Evolutionary conservation across 2,329 filamentous ascomycete species (phyloP).

Genomic region (Aspergillus sergii): DNA sequence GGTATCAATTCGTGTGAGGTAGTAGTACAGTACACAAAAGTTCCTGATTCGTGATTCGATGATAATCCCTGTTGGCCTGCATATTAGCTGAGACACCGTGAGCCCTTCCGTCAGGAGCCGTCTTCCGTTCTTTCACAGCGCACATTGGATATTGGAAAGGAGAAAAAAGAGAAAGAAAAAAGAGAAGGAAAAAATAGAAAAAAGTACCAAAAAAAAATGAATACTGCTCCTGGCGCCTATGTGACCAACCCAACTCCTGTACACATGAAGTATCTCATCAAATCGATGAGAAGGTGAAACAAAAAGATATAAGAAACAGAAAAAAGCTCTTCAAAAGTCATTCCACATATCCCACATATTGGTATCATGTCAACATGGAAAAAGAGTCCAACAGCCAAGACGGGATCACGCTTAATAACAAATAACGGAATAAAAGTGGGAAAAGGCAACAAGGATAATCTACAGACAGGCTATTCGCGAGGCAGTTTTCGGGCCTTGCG

Average conservation of each 20-base stretch:
- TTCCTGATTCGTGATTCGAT: conserved; percentile 6
- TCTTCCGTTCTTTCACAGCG: background rate
- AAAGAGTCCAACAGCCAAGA: conserved; percentile 13
- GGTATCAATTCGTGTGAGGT: conserved; percentile 24
- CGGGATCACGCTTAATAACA: conserved; percentile 14
- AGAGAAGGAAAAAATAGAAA: background rate
- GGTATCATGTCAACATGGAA: conserved; percentile 30
- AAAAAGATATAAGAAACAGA: conserved; percentile 8
- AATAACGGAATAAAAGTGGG: conserved; percentile 1
- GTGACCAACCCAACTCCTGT: conserved; percentile 11
- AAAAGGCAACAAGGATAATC: background rate
- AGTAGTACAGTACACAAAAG: conserved; percentile 14
- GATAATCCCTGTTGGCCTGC: conserved; percentile 5
- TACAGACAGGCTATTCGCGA: conserved; percentile 9
- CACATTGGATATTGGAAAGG: background rate
- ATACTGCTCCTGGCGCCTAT: conserved; percentile 10
- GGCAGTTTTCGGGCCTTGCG: conserved; percentile 31
- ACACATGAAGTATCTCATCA: conserved; percentile 7
- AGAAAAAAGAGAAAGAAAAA: background rate
- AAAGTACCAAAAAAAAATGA: background rate
- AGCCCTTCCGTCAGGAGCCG: background rate
- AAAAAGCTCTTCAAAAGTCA: conserved; percentile 18
- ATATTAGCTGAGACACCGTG: background rate
- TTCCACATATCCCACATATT: conserved; percentile 29
- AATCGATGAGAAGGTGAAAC: conserved; percentile 1